A percentile compares a stretch with the other conserved stretches of the same genome.
These are phyloP conservation scores for Austroboletus niveus DNA, from an alignment of 1,284 basidiomycete species.

Conservation along the genomic window DNA sequence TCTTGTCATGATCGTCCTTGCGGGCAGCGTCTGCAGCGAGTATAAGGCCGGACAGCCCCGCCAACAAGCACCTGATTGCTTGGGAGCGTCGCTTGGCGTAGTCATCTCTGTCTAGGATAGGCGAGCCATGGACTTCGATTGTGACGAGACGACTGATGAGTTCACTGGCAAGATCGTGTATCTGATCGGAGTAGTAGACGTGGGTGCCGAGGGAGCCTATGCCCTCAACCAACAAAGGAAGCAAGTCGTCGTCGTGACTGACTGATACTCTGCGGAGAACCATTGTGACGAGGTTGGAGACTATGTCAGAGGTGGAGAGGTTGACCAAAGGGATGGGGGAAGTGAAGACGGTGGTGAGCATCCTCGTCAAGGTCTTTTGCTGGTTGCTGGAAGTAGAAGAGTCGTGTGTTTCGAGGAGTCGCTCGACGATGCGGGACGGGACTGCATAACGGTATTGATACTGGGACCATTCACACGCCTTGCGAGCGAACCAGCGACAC, in stretches of 20 bases:
- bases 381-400: slow-evolving; percentile 48
- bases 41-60: slow-evolving; percentile 73
- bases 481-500: slow-evolving; percentile 81
- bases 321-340: slow-evolving; percentile 85
- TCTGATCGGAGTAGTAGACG: slow-evolving; percentile 95
- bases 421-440: slow-evolving; percentile 83
- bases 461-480: slow-evolving; percentile 79
- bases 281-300: slow-evolving; percentile 74
- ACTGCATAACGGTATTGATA: slow-evolving; percentile 92
- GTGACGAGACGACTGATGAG: slow-evolving; percentile 74
- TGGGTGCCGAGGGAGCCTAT: slow-evolving; percentile 86
- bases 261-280: slow-evolving; percentile 71
- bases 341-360: slow-evolving; percentile 84
- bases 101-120: slow-evolving; percentile 43
- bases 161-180: slow-evolving; percentile 89
- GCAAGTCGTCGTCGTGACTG: slow-evolving; percentile 63
- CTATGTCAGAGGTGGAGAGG: slow-evolving; percentile 86
- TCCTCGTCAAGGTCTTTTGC: slow-evolving; percentile 72
- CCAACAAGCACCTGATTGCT: slow-evolving; percentile 72
- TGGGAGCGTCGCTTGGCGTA: slow-evolving; percentile 54
- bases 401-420: slow-evolving; percentile 71
- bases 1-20: slow-evolving; percentile 30
- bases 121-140: slow-evolving; percentile 64
- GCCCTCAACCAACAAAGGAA: slow-evolving; percentile 74
- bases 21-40: slow-evolving; percentile 55